A percentile compares a stretch with the other conserved stretches of the same genome.
phyloP scores from a whole-genome alignment of 176 grass and related monocot species.

The Triticum urartu region DNA sequence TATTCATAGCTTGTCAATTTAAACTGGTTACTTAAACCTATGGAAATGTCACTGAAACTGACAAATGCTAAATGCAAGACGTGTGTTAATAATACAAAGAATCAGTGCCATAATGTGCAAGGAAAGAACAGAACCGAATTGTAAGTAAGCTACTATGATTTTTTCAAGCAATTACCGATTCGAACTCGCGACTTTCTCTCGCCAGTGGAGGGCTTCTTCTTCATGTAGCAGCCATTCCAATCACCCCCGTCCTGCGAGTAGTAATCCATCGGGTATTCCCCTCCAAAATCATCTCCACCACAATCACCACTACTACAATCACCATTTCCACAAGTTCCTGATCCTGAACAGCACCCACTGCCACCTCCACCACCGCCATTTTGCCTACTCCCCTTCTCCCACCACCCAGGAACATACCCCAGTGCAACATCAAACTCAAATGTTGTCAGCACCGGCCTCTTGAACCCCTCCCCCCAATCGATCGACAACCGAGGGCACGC shows the following conservation, averaged over 20 bases:
- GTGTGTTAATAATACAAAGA: not conserved
- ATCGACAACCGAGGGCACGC: conserved; percentile 88
- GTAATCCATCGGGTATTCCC: conserved; percentile 92
- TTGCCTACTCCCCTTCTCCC: conserved; percentile 60
- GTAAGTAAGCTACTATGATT: not conserved
- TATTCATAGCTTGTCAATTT: not conserved
- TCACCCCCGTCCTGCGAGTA: conserved; percentile 91
- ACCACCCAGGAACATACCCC: conserved; percentile 86
- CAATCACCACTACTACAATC: conserved; percentile 23
- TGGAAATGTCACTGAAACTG: not conserved
- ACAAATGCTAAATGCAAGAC: not conserved
- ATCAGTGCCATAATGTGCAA: not conserved
- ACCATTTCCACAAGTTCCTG: conserved; percentile 20
- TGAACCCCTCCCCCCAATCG: conserved; percentile 95
- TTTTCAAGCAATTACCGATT: conserved; percentile 36
- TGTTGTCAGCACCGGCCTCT: conserved; percentile 76
- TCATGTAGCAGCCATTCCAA: conserved; percentile 94
- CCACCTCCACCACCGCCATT: not conserved
- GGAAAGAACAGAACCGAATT: not conserved
- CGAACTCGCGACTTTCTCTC: conserved; percentile 39
- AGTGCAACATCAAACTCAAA: conserved; percentile 91
- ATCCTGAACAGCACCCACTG: conserved; percentile 32
- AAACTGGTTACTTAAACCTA: not conserved
- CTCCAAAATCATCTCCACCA: conserved; percentile 36
- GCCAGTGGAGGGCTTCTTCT: conserved; percentile 51